Percentiles rank a stretch among this genome's conserved stretches.
These are phyloP conservation scores for Cordyceps militaris DNA, from an alignment of 2,329 filamentous ascomycete genomes.

Conservation along the genomic window DNA sequence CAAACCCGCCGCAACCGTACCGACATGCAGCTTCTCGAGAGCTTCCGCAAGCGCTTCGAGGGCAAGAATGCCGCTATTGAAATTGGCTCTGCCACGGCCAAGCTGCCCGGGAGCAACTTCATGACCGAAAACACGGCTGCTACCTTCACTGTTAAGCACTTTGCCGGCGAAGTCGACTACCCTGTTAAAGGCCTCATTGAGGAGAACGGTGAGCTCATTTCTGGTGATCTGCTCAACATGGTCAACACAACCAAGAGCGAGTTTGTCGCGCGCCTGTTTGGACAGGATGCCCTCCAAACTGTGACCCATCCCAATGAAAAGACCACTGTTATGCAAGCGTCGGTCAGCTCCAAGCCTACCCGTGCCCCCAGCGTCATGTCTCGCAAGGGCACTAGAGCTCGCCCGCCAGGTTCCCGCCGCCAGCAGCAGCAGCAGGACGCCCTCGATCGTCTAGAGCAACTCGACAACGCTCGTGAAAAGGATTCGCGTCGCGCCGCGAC, in stretches of 20 bases:
- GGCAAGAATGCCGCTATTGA: constrained; percentile 88
- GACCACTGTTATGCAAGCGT: constrained; percentile 87
- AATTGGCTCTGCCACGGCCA: constrained; percentile 66
- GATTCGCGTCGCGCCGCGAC: constrained; percentile 33
- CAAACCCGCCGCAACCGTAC: constrained; percentile 85
- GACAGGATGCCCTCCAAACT: constrained; percentile 90
- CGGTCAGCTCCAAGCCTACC: constrained; percentile 90
- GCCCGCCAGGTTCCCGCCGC: constrained; percentile 28
- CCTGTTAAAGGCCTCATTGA: constrained; percentile 80
- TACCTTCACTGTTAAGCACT: constrained; percentile 87
- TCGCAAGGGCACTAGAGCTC: constrained; percentile 53
- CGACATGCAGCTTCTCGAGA: constrained; percentile 85
- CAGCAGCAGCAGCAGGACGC: constrained; percentile 37
- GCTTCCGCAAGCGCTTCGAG: constrained; percentile 85
- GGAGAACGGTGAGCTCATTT: constrained; percentile 94
- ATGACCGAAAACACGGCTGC: constrained; percentile 72
- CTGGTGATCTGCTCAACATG: constrained; percentile 90
- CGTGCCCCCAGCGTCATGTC: constrained; percentile 89
- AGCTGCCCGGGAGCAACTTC: constrained; percentile 84
- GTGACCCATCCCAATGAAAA: constrained; percentile 89
- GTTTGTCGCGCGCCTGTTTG: constrained; percentile 85
- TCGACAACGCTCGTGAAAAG: constrained; percentile 42
- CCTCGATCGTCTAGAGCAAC: constrained; percentile 40
- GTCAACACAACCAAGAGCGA: constrained; percentile 81
- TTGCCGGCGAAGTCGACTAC: constrained; percentile 94